phyloP scores from a whole-genome alignment of 192 early-diverging fungal species.

The Haplosporangium gracile region DNA sequence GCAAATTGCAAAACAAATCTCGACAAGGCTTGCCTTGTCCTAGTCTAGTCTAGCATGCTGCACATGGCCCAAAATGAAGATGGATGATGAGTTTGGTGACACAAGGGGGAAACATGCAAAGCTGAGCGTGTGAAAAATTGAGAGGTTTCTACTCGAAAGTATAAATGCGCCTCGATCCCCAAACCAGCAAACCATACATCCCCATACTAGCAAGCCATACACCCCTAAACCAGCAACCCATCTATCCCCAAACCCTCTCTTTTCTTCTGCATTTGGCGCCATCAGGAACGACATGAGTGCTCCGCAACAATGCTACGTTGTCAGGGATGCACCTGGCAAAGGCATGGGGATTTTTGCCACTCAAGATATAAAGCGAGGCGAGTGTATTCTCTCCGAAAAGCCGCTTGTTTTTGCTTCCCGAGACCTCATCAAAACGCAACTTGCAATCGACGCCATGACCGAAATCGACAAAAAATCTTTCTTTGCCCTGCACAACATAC shows the following conservation, averaged over 20 bases:
- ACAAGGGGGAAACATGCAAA: not conserved
- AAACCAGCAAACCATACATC: not conserved
- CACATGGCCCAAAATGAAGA: not conserved
- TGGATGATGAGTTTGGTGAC: constrained; percentile 1
- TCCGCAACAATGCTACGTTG: not conserved
- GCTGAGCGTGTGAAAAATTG: constrained; percentile 6
- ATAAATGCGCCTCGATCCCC: not conserved
- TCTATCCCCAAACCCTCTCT: not conserved
- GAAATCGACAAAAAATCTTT: constrained; percentile 13
- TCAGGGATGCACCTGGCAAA: constrained; percentile 24
- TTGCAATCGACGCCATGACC: constrained; percentile 13
- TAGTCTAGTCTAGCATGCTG: not conserved
- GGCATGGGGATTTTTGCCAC: constrained; percentile 30
- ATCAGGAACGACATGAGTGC: constrained; percentile 8
- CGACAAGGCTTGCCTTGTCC: not conserved
- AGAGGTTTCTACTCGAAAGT: not conserved
- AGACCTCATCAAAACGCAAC: constrained; percentile 2
- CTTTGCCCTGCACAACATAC: constrained; percentile 20
- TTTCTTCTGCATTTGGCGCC: not conserved
- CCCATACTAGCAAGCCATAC: constrained; percentile 1
- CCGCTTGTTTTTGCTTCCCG: constrained; percentile 18
- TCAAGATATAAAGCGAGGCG: constrained; percentile 21
- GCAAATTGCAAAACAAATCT: not conserved
- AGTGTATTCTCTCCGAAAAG: constrained; percentile 19
- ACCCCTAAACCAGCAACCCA: not conserved